phyloP scores from a whole-genome alignment of 1,139 yeast species.

The Lizanozyma gosingica region DNA sequence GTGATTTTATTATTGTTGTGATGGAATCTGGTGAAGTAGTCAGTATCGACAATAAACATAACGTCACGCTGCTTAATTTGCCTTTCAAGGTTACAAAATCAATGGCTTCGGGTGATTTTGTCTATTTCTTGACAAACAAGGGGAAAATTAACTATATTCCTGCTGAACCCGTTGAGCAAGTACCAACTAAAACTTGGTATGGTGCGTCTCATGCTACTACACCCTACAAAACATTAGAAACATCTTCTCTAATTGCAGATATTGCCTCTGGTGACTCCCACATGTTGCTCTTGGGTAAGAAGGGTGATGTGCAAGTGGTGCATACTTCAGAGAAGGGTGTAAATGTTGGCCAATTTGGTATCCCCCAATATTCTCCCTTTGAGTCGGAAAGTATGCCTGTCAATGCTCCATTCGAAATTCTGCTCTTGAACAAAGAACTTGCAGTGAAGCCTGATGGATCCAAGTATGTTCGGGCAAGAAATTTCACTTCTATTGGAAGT shows the following conservation, averaged over 20 bases:
- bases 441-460: constrained; percentile 8
- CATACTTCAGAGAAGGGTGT: constrained; percentile 37
- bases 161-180: constrained; percentile 14
- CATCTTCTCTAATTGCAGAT: constrained; percentile 31
- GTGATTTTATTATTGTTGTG: constrained; percentile 50
- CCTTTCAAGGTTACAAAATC: constrained; percentile 43
- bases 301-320: constrained; percentile 59
- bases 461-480: constrained; percentile 28
- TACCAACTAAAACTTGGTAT: constrained; percentile 4
- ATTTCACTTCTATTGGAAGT: constrained; percentile 52
- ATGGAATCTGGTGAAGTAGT: constrained; percentile 24
- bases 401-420: constrained; percentile 18
- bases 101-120: constrained; percentile 42
- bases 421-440: constrained; percentile 18
- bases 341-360: constrained; percentile 69
- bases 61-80: constrained; percentile 13
- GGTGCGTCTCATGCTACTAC: not conserved
- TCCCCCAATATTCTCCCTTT: constrained; percentile 63
- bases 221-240: not conserved
- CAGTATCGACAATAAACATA: constrained; percentile 9
- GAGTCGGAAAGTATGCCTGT: constrained; percentile 38
- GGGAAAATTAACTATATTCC: constrained; percentile 50
- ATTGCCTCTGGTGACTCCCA: constrained; percentile 61
- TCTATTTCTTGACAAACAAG: constrained; percentile 50
- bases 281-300: constrained; percentile 47